phyloP scores from a whole-genome alignment of 2,329 filamentous ascomycete species.

The Acarospora socialis region DNA sequence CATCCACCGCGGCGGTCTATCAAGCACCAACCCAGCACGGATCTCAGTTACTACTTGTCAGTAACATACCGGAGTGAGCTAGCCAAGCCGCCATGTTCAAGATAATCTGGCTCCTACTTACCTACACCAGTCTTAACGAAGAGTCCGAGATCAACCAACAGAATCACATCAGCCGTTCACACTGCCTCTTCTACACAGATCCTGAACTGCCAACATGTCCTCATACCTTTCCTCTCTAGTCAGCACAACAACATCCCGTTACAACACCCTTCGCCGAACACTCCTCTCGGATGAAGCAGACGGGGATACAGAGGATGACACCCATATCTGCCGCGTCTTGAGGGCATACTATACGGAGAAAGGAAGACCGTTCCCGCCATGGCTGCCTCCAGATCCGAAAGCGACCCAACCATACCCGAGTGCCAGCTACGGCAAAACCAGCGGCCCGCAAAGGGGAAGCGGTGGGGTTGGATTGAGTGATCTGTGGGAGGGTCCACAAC shows the following conservation, averaged over 20 bases:
- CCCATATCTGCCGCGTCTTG: constrained; percentile 84
- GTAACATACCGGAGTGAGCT: too few relatives aligned
- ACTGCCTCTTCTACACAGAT: too few relatives aligned
- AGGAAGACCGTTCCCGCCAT: constrained; percentile 62
- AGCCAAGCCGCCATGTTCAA: too few relatives aligned
- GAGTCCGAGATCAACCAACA: too few relatives aligned
- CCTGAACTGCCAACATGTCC: too few relatives aligned
- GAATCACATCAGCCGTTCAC: too few relatives aligned
- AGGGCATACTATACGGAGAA: constrained; percentile 89
- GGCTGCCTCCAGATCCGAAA: constrained; percentile 86
- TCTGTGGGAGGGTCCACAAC: constrained; percentile 37
- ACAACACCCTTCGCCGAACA: constrained; percentile 48
- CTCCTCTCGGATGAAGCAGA: constrained; percentile 49
- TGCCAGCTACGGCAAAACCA: constrained; percentile 36
- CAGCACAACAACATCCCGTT: constrained; percentile 49
- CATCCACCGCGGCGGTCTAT: too few relatives aligned
- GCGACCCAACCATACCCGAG: constrained; percentile 39
- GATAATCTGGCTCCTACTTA: too few relatives aligned
- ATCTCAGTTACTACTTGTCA: too few relatives aligned
- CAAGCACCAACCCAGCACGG: too few relatives aligned
- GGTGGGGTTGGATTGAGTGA: constrained; percentile 40
- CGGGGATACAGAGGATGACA: constrained; percentile 56
- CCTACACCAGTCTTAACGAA: too few relatives aligned
- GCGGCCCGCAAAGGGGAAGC: constrained; percentile 23
- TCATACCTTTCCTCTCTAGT: constrained; percentile 27